Evolutionary conservation across 352 stramenopile genomes (phyloP).

Genomic region (Pythium sp.): DNA sequence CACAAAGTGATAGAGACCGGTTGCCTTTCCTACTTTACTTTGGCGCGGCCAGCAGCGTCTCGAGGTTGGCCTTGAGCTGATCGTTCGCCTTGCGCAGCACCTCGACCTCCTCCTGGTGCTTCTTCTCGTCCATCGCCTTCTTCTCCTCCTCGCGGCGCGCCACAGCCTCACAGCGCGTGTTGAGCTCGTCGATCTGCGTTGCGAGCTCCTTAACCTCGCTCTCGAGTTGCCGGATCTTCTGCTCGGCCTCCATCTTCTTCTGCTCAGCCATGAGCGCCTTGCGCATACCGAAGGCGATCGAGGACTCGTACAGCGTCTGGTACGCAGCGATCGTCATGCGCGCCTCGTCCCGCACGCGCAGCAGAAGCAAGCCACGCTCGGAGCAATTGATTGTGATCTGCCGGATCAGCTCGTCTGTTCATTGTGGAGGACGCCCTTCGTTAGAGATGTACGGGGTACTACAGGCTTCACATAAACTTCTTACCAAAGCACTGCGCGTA

Average conservation of each 20-base stretch:
- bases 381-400: conserved; percentile 94
- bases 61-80: conserved; percentile 89
- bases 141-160: conserved; percentile 61
- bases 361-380: conserved; percentile 84
- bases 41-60: conserved; percentile 68
- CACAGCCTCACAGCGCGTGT: conserved; percentile 56
- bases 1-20: background rate
- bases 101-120: conserved; percentile 87
- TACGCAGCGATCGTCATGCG: conserved; percentile 92
- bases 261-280: conserved; percentile 93
- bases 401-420: conserved; percentile 86
- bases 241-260: conserved; percentile 85
- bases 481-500: conserved; percentile 92
- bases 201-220: conserved; percentile 78
- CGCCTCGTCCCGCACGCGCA: conserved; percentile 90
- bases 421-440: background rate
- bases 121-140: conserved; percentile 73
- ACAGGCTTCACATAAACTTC: background rate
- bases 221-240: conserved; percentile 79
- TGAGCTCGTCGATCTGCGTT: conserved; percentile 72
- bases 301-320: conserved; percentile 91
- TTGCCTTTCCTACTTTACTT: conserved; percentile 31
- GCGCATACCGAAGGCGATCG: conserved; percentile 92
- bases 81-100: conserved; percentile 86
- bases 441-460: background rate